Conservation (phyloP, 139 green algal genomes). For the Volvox reticuliferus region DNA sequence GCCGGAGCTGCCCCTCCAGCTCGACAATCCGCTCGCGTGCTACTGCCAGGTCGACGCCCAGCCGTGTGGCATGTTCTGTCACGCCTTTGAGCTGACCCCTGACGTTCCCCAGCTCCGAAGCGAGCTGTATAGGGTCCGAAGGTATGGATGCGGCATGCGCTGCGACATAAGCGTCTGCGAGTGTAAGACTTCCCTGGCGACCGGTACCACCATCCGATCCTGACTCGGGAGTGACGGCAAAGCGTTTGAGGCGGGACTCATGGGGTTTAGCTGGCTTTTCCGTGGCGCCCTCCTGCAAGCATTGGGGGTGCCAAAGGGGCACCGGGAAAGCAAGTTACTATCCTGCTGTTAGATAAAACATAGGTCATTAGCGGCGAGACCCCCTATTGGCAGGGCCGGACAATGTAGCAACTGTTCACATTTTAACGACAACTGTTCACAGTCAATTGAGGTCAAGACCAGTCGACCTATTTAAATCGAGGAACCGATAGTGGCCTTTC, state of each 20-base stretch:
- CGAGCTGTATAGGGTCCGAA: not conserved
- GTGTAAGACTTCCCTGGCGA: not conserved
- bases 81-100: not conserved
- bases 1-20: constrained; percentile 18
- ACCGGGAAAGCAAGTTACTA: too few species aligned
- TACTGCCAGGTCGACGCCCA: not conserved
- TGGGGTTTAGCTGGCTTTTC: not conserved
- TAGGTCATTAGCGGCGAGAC: too few species aligned
- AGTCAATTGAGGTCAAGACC: too few species aligned
- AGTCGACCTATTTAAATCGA: too few species aligned
- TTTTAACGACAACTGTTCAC: too few species aligned
- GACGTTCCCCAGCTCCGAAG: not conserved
- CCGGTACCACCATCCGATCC: not conserved
- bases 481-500: too few species aligned
- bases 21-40: constrained; percentile 15
- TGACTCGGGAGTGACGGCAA: not conserved
- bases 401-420: too few species aligned
- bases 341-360: too few species aligned
- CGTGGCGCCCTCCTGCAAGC: constrained; percentile 1
- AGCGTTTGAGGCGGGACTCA: constrained; percentile 30
- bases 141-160: not conserved
- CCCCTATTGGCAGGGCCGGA: too few species aligned
- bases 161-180: not conserved
- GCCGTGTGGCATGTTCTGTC: not conserved
- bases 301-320: not conserved